Base-by-base conservation (phyloP, 176 grass and related monocot genomes). In the Musa itinerans region DNA sequence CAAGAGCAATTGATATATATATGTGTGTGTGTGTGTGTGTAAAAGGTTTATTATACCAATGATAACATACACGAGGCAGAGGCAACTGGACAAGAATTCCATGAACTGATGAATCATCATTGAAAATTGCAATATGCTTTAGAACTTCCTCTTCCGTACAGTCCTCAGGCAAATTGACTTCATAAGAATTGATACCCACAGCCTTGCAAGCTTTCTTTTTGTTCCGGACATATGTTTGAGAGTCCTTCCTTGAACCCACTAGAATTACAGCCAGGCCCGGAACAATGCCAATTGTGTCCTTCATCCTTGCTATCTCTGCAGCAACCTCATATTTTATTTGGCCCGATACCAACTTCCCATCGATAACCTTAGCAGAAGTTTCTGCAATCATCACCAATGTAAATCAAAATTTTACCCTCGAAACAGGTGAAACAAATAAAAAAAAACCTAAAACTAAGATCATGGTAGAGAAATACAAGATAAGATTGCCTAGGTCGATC, bases 51-150 rank as follows among this genome's bases (percentile, higher is more conserved):
- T 27, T 43, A 43, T 43, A 43, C 4, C 4, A 43, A 43, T 6
- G 13, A 24, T 1, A 14, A 52, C 61, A 3, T 81, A 98, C 95
- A 21, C 70, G 84, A 52, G 90, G 95, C 19, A 98, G 83, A 17
- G 95, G 95, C 86, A 98, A 70, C 83, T 98, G 95, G 78, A 98
- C 88, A 69, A 98, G 85, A 79, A 98, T 98, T 67, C 90, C 95
- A 83, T 94, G 95, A 76, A 98, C 82, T 0, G 84, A 91, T 2
- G 88, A 88, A 21, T 98, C 86, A 20, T 83, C 75, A 51, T 98
- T 98, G 68, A 98, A 98, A 50, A 34, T 73, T 2, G 79, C 72
- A 27, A 91, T 91, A 76, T 98, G 80, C 72, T 81, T 89, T 71
- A 98, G 72, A 50, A 93, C 84, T 62, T 98, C 95, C 22, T 88